Evolutionary conservation across 345 rosid species (phyloP), one percentile per base, ranked within the genome.

Genomic region (Corchorus olitorius): DNA sequence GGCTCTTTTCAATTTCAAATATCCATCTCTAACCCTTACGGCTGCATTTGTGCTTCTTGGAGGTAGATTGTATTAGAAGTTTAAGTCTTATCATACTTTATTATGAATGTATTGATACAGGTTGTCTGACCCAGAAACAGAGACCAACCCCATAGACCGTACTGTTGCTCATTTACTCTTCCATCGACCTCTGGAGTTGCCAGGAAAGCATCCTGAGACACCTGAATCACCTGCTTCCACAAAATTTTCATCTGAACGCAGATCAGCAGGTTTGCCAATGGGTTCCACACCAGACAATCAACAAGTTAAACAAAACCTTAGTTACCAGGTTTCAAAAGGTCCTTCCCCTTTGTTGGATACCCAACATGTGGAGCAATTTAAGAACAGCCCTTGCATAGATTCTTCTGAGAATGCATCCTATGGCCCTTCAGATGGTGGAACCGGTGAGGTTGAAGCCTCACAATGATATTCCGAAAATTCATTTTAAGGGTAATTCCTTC

Each of bases 161-260:
- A 83, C 86, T 43, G 91, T 96, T 69, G 99, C 98, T 68, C 93
- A 86, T 85, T 86, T 96, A 84, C 97, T 96, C 81, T 94, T 96
- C 75, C 94, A 89, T 76, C 84, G 92, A 81, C 93, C 93, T 43
- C 52, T 81, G 70, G 93, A 92, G 41, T 69, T 78, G 59, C 75
- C 83, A 1, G 80, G 79, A 77, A 93, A 87, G 70, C 84, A 80
- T 75, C 77, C 84, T 33, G 90, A 81, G 75, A 88, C 87, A 19
- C 85, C 93, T 49, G 88, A 86, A 78, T 89, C 94, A 72, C 90
- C 88, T 35, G 85, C 72, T 81, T 84, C 91, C 49, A 19, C 83
- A 7, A 88, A 84, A 84, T 78, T 84, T 56, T 72, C 80, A 46
- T 70, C 52, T 67, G 89, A 89, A 70, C 80, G 17, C 78, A 82